These are phyloP conservation scores for Solanum appendiculatum DNA, from an alignment of 257 asterid species.

Conservation along the genomic window DNA sequence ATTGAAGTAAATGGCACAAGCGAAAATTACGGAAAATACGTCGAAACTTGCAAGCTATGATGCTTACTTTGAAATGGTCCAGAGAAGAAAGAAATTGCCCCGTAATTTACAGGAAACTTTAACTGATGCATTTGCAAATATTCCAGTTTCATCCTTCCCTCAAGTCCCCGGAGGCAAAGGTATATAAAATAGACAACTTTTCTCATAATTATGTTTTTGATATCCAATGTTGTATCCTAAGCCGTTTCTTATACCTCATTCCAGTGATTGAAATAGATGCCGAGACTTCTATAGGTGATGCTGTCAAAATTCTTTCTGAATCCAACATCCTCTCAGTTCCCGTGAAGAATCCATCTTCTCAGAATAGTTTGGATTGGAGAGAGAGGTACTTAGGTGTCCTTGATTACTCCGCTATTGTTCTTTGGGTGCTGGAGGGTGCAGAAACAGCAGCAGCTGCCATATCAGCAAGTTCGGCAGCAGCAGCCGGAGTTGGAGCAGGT, in stretches of 20 bases:
- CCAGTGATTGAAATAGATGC: slow-evolving; percentile 74
- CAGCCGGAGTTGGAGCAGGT: slow-evolving; percentile 75
- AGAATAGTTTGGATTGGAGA: slow-evolving; percentile 51
- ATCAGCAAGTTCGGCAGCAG: slow-evolving; percentile 68
- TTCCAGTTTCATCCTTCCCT: slow-evolving; percentile 76
- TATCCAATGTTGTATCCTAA: background rate
- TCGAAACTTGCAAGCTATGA: slow-evolving; percentile 33
- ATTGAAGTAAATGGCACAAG: slow-evolving; percentile 27
- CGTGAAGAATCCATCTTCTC: slow-evolving; percentile 42
- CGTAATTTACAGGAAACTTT: slow-evolving; percentile 50
- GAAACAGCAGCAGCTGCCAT: slow-evolving; percentile 76
- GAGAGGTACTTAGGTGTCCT: slow-evolving; percentile 58
- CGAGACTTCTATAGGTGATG: slow-evolving; percentile 53
- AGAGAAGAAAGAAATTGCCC: slow-evolving; percentile 53
- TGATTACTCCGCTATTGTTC: slow-evolving; percentile 75
- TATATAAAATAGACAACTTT: background rate
- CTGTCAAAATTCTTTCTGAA: slow-evolving; percentile 60
- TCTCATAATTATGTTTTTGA: background rate
- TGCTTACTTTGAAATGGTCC: slow-evolving; percentile 71
- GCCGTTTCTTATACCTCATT: background rate
- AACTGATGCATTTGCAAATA: slow-evolving; percentile 52
- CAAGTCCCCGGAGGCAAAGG: slow-evolving; percentile 87
- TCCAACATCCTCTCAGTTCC: slow-evolving; percentile 86
- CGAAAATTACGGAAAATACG: slow-evolving; percentile 3
- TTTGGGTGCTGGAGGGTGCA: slow-evolving; percentile 80